Evolutionary conservation across 179 eudicot genomes (phyloP).

Genomic region (Kewa caespitosa): DNA sequence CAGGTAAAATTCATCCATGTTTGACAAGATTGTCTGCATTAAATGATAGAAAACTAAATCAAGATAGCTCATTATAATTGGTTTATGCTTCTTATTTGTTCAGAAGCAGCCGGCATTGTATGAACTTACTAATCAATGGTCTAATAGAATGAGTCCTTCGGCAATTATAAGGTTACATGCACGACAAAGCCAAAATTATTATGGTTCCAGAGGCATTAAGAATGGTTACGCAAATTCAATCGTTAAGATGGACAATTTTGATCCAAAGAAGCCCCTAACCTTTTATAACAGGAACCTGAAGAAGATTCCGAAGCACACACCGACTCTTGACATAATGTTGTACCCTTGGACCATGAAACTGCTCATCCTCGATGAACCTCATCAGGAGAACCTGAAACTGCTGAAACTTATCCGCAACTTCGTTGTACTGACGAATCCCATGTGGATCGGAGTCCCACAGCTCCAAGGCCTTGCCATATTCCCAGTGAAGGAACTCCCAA

Average conservation of each 20-base stretch:
- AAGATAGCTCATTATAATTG: too few species aligned
- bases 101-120: too few species aligned
- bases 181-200: too few species aligned
- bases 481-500: slow-evolving; percentile 94
- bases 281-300: slow-evolving; percentile 85
- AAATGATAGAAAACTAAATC: too few species aligned
- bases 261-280: slow-evolving; percentile 38
- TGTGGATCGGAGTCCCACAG: slow-evolving; percentile 80
- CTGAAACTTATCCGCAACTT: slow-evolving; percentile 88
- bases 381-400: slow-evolving; percentile 87
- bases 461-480: slow-evolving; percentile 80
- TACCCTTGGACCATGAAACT: slow-evolving; percentile 74
- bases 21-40: too few species aligned
- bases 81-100: too few species aligned
- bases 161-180: too few species aligned
- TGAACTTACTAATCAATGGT: too few species aligned
- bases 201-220: too few species aligned
- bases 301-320: slow-evolving; percentile 65
- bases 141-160: too few species aligned
- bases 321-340: slow-evolving; percentile 70
- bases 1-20: too few species aligned
- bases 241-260: not conserved
- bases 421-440: slow-evolving; percentile 51
- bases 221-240: too few species aligned
- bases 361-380: slow-evolving; percentile 80